Percentiles rank a stretch among this genome's conserved stretches.
Conservation (phyloP, 2,329 filamentous ascomycete genomes). For the Corniculantispora saksenae region DNA sequence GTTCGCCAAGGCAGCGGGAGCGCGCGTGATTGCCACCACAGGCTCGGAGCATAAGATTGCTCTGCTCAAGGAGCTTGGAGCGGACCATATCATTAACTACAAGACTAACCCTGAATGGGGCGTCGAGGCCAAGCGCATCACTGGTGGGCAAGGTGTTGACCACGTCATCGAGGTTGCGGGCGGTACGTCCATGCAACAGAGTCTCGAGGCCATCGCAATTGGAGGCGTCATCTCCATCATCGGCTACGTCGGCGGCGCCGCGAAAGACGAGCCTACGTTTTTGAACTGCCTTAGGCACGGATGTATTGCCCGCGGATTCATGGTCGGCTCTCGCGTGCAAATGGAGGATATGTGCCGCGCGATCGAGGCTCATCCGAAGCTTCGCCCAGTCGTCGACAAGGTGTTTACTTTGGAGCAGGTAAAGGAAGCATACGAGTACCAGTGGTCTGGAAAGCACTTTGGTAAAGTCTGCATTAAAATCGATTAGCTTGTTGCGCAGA, state of each 20-base stretch:
- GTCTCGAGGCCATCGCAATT: conserved; percentile 45
- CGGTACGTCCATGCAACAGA: conserved; percentile 44
- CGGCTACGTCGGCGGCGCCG: conserved; percentile 35
- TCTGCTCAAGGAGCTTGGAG: conserved; percentile 46
- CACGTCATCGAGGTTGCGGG: conserved; percentile 51
- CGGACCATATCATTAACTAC: conserved; percentile 53
- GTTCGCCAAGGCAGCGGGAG: conserved; percentile 52
- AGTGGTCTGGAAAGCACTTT: conserved; percentile 26
- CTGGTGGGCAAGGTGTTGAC: conserved; percentile 47
- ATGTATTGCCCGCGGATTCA: conserved; percentile 47
- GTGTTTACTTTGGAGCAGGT: conserved; percentile 40
- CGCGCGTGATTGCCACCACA: conserved; percentile 51
- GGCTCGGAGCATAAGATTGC: conserved; percentile 45
- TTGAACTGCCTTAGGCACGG: conserved; percentile 32
- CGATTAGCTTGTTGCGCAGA: not conserved
- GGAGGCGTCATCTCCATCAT: conserved; percentile 47
- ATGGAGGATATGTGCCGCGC: conserved; percentile 54
- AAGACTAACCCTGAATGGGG: conserved; percentile 47
- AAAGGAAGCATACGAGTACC: conserved; percentile 35
- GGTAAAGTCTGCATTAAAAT: conserved; percentile 36
- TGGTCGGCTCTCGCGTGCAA: conserved; percentile 47
- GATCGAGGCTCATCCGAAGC: conserved; percentile 47
- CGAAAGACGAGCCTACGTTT: conserved; percentile 33
- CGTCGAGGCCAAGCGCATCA: conserved; percentile 41
- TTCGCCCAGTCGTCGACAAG: conserved; percentile 48